These are phyloP conservation scores for Linaria vulgaris DNA, from an alignment of 257 asterid genomes.

Conservation along the genomic window DNA sequence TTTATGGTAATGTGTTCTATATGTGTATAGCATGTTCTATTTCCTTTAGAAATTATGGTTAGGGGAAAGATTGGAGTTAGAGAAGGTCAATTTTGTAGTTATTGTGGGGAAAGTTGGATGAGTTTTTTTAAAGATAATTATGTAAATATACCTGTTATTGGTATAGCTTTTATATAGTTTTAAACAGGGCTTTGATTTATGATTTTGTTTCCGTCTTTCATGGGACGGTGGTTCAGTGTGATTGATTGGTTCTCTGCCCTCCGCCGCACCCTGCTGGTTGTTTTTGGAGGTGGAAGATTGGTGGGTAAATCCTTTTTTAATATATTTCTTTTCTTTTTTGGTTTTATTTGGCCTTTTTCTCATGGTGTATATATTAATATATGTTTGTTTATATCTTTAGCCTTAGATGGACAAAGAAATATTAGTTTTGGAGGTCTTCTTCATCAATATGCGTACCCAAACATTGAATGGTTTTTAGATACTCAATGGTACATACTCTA, in stretches of 20 bases:
- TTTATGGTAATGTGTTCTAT: conserved; percentile 13
- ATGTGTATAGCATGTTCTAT: conserved; percentile 34
- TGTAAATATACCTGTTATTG: conserved; percentile 10
- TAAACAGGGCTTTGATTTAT: background rate
- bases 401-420: too few relatives aligned
- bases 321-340: too few relatives aligned
- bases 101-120: conserved; percentile 27
- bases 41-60: conserved; percentile 19
- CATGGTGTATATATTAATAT: too few relatives aligned
- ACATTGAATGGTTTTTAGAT: too few relatives aligned
- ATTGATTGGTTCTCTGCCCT: background rate
- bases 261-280: too few relatives aligned
- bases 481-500: too few relatives aligned
- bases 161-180: conserved; percentile 6
- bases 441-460: too few relatives aligned
- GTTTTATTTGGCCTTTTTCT: too few relatives aligned
- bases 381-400: too few relatives aligned
- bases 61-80: conserved; percentile 18
- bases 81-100: conserved; percentile 37
- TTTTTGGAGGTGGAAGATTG: too few relatives aligned
- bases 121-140: conserved; percentile 26
- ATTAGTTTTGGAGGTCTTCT: too few relatives aligned
- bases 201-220: background rate
- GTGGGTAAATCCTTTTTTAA: too few relatives aligned
- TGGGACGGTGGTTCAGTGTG: background rate